Percentiles rank a stretch among this genome's conserved stretches.
Conservation (phyloP, 2,329 filamentous ascomycete species). For the Calonectria hawksworthii region DNA sequence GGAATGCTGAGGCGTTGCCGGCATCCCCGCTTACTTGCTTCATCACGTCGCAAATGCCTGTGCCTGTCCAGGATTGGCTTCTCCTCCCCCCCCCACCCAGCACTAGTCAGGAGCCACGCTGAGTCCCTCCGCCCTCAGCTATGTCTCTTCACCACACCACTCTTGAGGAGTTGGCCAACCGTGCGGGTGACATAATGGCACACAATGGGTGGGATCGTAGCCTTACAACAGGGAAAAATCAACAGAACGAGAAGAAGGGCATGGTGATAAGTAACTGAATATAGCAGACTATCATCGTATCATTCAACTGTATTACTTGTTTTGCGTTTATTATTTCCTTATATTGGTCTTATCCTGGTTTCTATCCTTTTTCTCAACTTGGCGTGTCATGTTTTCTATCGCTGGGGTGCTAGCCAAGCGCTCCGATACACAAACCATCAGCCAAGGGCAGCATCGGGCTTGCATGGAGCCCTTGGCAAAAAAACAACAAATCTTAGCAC, state of each 20-base stretch:
- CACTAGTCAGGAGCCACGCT: neutral
- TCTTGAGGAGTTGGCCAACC: neutral
- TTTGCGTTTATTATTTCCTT: neutral
- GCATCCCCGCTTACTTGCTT: neutral
- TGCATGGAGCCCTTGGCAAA: too few species aligned
- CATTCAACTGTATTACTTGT: neutral
- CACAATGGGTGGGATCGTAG: neutral
- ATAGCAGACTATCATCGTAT: neutral
- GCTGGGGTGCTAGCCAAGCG: neutral
- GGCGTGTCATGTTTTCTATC: neutral
- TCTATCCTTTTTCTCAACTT: neutral
- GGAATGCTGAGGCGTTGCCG: neutral
- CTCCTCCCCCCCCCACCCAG: neutral
- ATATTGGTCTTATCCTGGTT: neutral
- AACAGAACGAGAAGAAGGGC: neutral
- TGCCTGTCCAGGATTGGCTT: neutral
- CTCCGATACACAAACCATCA: neutral
- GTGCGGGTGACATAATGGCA: neutral
- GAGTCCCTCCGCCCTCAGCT: neutral
- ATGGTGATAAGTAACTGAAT: neutral
- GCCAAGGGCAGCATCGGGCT: too few species aligned
- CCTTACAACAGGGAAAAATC: neutral
- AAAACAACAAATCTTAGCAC: too few species aligned
- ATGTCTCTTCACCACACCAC: neutral
- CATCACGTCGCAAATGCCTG: conserved; percentile 1